Evolutionary conservation across 2,329 filamentous ascomycete species (phyloP).

Genomic region (Tolypocladium guangdongense): DNA sequence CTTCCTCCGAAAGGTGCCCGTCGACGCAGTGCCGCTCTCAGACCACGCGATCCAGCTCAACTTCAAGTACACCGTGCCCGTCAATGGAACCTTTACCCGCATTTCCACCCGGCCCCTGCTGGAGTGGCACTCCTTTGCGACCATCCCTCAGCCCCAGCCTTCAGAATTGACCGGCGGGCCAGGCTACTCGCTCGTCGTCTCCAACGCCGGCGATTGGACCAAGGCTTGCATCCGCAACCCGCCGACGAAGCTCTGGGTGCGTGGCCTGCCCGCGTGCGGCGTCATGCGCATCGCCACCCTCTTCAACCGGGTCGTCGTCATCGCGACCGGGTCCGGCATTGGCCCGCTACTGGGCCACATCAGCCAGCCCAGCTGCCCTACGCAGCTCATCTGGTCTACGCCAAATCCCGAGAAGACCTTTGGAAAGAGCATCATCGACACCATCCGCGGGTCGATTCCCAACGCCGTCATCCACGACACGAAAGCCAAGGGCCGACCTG

Average conservation of each 20-base stretch:
- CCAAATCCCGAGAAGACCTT: slow-evolving; percentile 51
- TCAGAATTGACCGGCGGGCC: slow-evolving; percentile 12
- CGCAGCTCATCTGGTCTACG: slow-evolving; percentile 60
- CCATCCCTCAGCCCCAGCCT: slow-evolving; percentile 47
- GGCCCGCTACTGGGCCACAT: slow-evolving; percentile 55
- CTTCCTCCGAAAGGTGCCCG: slow-evolving; percentile 54
- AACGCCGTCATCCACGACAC: slow-evolving; percentile 60
- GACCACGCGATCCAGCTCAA: slow-evolving; percentile 61
- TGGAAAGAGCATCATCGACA: slow-evolving; percentile 42
- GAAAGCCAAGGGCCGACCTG: slow-evolving; percentile 43
- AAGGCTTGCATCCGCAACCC: slow-evolving; percentile 48
- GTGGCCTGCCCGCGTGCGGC: slow-evolving; percentile 55
- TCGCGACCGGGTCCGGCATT: slow-evolving; percentile 65
- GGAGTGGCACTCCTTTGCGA: slow-evolving; percentile 70
- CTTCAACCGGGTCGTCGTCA: slow-evolving; percentile 53
- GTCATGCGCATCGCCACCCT: slow-evolving; percentile 57
- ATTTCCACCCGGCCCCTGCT: slow-evolving; percentile 51
- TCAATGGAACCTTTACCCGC: slow-evolving; percentile 35
- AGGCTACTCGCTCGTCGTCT: slow-evolving; percentile 59
- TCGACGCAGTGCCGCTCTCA: slow-evolving; percentile 58
- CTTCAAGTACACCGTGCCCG: slow-evolving; percentile 52
- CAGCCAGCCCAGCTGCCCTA: slow-evolving; percentile 34
- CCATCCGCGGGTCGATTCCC: slow-evolving; percentile 46
- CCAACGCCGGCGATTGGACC: slow-evolving; percentile 69
- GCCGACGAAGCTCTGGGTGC: slow-evolving; percentile 54